Base-by-base conservation (phyloP, 768 basidiomycete species). In the Austroboletus eburneus region DNA sequence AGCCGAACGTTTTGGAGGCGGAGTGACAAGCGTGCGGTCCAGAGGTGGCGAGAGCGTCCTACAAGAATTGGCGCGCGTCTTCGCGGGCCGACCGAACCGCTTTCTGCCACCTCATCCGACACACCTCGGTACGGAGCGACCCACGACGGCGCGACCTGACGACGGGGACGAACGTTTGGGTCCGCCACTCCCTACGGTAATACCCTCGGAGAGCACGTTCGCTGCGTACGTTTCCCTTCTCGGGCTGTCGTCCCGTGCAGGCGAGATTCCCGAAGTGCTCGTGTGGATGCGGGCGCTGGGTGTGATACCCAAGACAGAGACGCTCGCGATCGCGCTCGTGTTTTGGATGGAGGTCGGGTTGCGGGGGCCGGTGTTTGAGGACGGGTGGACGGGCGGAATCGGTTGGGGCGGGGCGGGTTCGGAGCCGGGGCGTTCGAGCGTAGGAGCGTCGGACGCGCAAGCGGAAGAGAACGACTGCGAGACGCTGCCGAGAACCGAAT, bases 281-380 rank as follows among this genome's bases (percentile, higher is more conserved):
- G 79, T 77, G 17, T 91, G 91, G 87, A 90, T 89, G 87, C 74
- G 75, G 7, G 71, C 69, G 14, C 54, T 89, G 32, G 63, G 63
- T 0, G 66, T 91, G 10, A 32, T 42, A 35, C 87, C 88, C 2
- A 68, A 70, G n/a, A 62, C 57, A 22, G 64, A 70, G 33, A 83
- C 84, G 14, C 63, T 92, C 12, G 75, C 80, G 2, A 58, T 80
- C 0, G 79, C 80, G 18, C 58, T 92, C 41, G 78, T 81, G 37
- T 77, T 85, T 49, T 90, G 87, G 80, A 74, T 73, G 6, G 87
- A 91, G 58, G 79, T 85, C 24, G 78, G 79, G 51, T 64, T 80
- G 44, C 75, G 78, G 36, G 76, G 79, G 12, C 81, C 83, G 38
- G 55, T 83, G 51, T 63, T 87, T 16, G 80, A 83, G 57, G 57